A percentile compares a stretch with the other conserved stretches of the same genome.
These are phyloP conservation scores for Herpotrichia juniperi DNA, from an alignment of 2,329 filamentous ascomycete species.

Conservation along the genomic window DNA sequence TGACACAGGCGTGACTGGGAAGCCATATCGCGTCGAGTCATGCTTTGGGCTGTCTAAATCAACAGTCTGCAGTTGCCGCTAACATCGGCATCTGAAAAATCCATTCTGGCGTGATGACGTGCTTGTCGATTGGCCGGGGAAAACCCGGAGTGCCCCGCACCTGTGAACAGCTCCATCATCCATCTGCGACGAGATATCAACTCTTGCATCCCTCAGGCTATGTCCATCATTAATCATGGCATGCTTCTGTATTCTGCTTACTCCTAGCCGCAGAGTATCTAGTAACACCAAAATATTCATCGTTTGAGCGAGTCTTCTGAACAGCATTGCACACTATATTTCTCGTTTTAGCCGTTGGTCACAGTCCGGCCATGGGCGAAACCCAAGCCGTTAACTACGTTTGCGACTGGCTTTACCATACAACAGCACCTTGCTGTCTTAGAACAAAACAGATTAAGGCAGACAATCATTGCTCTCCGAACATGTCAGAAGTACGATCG, in stretches of 20 bases:
- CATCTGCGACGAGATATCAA: too few relatives aligned
- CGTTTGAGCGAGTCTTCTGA: constrained; percentile 3
- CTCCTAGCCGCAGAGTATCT: too few relatives aligned
- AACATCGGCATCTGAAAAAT: constrained; percentile 23
- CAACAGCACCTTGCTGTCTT: neutral
- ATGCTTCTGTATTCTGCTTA: too few relatives aligned
- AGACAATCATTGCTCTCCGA: neutral
- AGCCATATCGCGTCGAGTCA: constrained; percentile 33
- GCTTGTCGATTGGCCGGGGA: constrained; percentile 17
- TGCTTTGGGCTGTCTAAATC: constrained; percentile 23
- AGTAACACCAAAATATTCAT: too few relatives aligned
- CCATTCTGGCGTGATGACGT: constrained; percentile 40
- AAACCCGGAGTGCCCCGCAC: too few relatives aligned
- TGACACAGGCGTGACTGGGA: constrained; percentile 15
- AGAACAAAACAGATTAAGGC: neutral
- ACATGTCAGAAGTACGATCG: neutral
- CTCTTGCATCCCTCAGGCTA: too few relatives aligned
- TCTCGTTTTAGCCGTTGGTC: neutral
- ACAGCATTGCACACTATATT: neutral
- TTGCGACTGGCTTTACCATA: neutral
- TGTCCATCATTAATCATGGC: too few relatives aligned
- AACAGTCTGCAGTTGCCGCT: constrained; percentile 27
- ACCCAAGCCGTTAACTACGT: neutral
- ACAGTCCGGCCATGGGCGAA: neutral
- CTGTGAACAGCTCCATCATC: too few relatives aligned